Percentiles rank a stretch among this genome's conserved stretches.
phyloP scores from a whole-genome alignment of 306 rosid species.

The Luffa aegyptiaca region DNA sequence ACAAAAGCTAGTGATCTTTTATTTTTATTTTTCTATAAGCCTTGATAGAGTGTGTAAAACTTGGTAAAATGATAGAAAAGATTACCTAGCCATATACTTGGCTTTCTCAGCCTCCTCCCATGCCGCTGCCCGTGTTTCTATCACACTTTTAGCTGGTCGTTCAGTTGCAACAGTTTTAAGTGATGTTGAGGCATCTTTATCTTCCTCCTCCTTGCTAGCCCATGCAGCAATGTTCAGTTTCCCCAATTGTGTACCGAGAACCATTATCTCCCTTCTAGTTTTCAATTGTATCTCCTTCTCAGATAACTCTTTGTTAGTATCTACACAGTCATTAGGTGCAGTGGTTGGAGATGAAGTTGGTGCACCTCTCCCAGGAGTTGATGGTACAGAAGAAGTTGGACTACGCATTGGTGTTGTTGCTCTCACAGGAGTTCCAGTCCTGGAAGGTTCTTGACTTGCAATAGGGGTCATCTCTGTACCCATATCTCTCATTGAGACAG shows the following conservation, averaged over 20 bases:
- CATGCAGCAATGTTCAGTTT: constrained; percentile 94
- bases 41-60: not conserved
- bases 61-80: not conserved
- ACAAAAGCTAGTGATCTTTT: not conserved
- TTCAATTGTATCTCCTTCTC: constrained; percentile 88
- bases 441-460: constrained; percentile 96
- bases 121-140: constrained; percentile 80
- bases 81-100: constrained; percentile 82
- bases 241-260: constrained; percentile 85
- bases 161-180: constrained; percentile 38
- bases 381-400: constrained; percentile 72
- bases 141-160: constrained; percentile 28
- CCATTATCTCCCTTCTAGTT: constrained; percentile 89
- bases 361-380: constrained; percentile 64
- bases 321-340: constrained; percentile 22
- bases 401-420: constrained; percentile 91
- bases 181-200: constrained; percentile 75
- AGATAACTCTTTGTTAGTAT: constrained; percentile 44
- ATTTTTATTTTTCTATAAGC: not conserved
- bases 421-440: constrained; percentile 92
- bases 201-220: constrained; percentile 97
- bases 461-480: constrained; percentile 99
- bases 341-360: constrained; percentile 21
- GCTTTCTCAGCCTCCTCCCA: constrained; percentile 98
- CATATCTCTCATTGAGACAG: constrained; percentile 98